These are phyloP conservation scores for Neonectria faginata DNA, from an alignment of 2,329 filamentous ascomycete genomes.

Conservation along the genomic window DNA sequence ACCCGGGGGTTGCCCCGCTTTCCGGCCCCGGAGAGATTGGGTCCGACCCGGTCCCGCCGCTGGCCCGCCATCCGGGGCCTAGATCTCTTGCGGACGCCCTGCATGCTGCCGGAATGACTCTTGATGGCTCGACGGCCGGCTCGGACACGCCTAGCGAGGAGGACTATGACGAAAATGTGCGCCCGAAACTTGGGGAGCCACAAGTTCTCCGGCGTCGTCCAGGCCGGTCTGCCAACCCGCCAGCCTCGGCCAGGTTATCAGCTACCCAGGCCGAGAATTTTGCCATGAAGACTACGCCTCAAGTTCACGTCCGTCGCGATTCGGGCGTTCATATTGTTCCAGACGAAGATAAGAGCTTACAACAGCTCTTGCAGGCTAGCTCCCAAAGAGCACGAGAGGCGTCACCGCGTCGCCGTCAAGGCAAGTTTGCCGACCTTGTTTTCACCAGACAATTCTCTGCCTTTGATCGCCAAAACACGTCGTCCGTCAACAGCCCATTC, in stretches of 20 bases:
- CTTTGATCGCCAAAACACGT: constrained; percentile 78
- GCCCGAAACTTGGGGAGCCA: constrained; percentile 42
- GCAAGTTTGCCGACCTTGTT: constrained; percentile 64
- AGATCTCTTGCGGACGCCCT: constrained; percentile 48
- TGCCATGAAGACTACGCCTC: constrained; percentile 9
- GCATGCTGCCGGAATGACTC: constrained; percentile 39
- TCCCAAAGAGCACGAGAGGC: constrained; percentile 41
- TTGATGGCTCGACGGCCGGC: constrained; percentile 38
- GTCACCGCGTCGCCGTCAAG: constrained; percentile 29
- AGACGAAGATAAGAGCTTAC: constrained; percentile 47
- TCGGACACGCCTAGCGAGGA: constrained; percentile 60
- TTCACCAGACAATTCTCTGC: constrained; percentile 80
- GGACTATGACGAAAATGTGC: constrained; percentile 57
- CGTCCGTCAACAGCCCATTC: constrained; percentile 75
- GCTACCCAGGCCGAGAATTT: constrained; percentile 25
- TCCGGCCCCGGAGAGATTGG: constrained; percentile 14
- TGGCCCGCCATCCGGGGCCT: constrained; percentile 28
- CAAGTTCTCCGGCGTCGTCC: constrained; percentile 36
- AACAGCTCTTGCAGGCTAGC: constrained; percentile 44
- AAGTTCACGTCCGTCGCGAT: constrained; percentile 29
- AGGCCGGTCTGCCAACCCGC: constrained; percentile 7
- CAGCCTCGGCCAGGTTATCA: constrained; percentile 14
- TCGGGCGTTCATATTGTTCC: constrained; percentile 45
- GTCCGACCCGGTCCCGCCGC: constrained; percentile 15
- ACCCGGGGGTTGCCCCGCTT: constrained; percentile 21